A percentile compares a stretch with the other conserved stretches of the same genome.
Evolutionary conservation across 495 filamentous ascomycete genomes (phyloP).

Genomic region (Cladorrhinum samala): DNA sequence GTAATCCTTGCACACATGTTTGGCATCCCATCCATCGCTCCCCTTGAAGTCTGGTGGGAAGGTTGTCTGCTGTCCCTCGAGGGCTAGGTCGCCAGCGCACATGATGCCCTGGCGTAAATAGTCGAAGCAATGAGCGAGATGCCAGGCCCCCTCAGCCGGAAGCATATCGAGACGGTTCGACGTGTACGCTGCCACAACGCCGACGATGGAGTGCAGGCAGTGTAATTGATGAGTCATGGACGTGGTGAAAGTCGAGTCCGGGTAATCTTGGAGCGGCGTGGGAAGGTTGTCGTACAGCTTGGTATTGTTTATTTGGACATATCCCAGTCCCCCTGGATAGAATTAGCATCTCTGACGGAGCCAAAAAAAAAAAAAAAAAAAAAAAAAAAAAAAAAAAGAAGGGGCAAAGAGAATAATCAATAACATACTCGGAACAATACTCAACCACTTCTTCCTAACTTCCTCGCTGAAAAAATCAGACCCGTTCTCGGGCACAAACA

Average conservation of each 20-base stretch:
- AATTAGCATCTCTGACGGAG: too few relatives aligned
- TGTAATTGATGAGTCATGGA: constrained; percentile 46
- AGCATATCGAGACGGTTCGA: constrained; percentile 23
- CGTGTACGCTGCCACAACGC: constrained; percentile 30
- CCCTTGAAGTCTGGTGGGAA: constrained; percentile 35
- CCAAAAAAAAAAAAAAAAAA: too few relatives aligned
- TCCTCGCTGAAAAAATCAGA: constrained; percentile 38
- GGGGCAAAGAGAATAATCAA: not conserved
- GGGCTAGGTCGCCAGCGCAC: constrained; percentile 38
- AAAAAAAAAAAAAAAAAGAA: not conserved
- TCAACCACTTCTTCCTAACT: constrained; percentile 34
- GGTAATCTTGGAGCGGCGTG: constrained; percentile 26
- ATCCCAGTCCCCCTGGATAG: constrained; percentile 36
- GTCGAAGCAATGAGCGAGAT: constrained; percentile 43
- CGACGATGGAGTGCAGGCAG: constrained; percentile 39
- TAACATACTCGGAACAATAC: constrained; percentile 39
- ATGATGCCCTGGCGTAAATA: constrained; percentile 44
- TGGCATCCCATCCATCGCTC: constrained; percentile 43
- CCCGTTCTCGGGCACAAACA: constrained; percentile 37
- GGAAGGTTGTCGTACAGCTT: constrained; percentile 35
- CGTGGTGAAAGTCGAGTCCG: constrained; percentile 40
- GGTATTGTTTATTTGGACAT: constrained; percentile 33
- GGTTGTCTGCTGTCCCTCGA: constrained; percentile 40
- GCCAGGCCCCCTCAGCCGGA: constrained; percentile 36
- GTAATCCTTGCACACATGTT: constrained; percentile 43